These are phyloP conservation scores for Auriscalpium microsporum DNA, from an alignment of 768 basidiomycete species.

Conservation along the genomic window DNA sequence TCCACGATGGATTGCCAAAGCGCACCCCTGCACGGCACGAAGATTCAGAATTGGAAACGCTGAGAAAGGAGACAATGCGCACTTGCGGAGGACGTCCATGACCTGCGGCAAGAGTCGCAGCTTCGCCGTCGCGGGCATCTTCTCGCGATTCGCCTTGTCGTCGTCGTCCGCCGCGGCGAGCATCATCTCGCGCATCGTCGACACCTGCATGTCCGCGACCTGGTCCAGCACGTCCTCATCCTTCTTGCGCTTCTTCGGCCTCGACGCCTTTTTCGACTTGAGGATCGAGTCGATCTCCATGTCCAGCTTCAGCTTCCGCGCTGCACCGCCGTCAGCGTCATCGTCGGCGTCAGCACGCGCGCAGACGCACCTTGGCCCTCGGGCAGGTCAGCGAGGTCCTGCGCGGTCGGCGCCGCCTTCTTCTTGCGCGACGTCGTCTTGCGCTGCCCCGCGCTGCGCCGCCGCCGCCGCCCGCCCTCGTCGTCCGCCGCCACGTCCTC, in stretches of 20 bases:
- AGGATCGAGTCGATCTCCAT: conserved; percentile 83
- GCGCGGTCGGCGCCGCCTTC: conserved; percentile 37
- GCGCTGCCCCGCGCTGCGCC: conserved; percentile 48
- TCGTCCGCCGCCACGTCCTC: conserved; percentile 19
- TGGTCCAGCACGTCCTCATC: conserved; percentile 79
- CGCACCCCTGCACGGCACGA: conserved; percentile 46
- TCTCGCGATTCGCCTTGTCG: conserved; percentile 67
- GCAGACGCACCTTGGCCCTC: conserved; percentile 62
- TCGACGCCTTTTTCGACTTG: conserved; percentile 63
- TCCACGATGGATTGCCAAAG: conserved; percentile 90
- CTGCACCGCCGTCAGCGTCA: conserved; percentile 31
- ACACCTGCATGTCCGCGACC: conserved; percentile 86
- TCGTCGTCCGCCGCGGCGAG: conserved; percentile 79
- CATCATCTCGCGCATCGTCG: conserved; percentile 85
- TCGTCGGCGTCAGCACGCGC: neutral
- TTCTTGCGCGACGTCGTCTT: conserved; percentile 23
- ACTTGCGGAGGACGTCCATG: conserved; percentile 92
- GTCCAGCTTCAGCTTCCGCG: conserved; percentile 67
- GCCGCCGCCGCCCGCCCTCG: conserved; percentile 21
- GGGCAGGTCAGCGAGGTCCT: conserved; percentile 59
- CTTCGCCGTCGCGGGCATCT: conserved; percentile 77
- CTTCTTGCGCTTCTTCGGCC: conserved; percentile 64
- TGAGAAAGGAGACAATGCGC: conserved; percentile 20
- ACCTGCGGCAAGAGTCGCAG: conserved; percentile 81
- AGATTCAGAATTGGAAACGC: conserved; percentile 4